phyloP scores from a whole-genome alignment of 345 rosid species.

The Dipteronia dyeriana region DNA sequence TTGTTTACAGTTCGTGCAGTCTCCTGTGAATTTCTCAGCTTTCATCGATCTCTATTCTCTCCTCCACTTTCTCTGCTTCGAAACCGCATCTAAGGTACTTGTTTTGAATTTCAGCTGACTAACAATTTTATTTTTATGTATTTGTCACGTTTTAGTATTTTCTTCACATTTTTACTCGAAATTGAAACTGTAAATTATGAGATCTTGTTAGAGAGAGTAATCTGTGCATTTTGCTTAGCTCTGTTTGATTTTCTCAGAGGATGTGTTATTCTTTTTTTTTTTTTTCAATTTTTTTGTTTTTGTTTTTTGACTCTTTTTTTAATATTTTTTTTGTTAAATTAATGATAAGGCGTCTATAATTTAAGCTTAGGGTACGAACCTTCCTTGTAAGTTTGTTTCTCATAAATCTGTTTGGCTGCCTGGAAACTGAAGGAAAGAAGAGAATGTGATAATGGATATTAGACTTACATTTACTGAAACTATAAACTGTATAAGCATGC shows the following conservation, averaged over 20 bases:
- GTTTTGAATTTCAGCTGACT: constrained; percentile 5
- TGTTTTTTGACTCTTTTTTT: neutral
- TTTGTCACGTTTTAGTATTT: constrained; percentile 20
- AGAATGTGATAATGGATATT: neutral
- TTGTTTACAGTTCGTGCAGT: constrained; percentile 36
- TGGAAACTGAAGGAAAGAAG: constrained; percentile 6
- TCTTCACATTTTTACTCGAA: neutral
- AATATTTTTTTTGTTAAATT: neutral
- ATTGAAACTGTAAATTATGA: constrained; percentile 10
- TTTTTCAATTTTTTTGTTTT: neutral
- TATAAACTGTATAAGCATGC: neutral
- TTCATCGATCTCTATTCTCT: constrained; percentile 14
- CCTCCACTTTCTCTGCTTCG: constrained; percentile 17
- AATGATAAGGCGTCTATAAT: neutral
- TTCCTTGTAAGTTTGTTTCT: neutral
- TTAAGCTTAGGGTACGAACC: neutral
- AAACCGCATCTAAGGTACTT: constrained; percentile 23
- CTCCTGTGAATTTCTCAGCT: constrained; percentile 9
- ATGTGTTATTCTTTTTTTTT: neutral
- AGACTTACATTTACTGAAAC: neutral
- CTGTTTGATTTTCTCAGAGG: neutral
- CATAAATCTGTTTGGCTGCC: constrained; percentile 1
- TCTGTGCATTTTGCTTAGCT: neutral
- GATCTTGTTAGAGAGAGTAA: constrained; percentile 20
- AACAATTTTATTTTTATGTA: neutral